Base-by-base conservation (phyloP, 1,284 basidiomycete species). In the Takashimella tepidaria region DNA sequence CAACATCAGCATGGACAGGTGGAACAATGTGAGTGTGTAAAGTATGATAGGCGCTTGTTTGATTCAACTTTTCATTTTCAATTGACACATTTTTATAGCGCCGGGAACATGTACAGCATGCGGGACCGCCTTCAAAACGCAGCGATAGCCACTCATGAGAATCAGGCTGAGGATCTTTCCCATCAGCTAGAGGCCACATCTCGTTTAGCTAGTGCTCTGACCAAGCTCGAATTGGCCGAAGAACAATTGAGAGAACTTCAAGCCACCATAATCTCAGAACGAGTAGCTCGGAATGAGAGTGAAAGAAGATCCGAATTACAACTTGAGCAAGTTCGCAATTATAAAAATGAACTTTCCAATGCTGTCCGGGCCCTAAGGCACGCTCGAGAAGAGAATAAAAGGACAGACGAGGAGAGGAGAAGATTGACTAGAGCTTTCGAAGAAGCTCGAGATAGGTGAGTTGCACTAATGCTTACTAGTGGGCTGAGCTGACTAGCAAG, bases 191-290 rank as follows among this genome's bases (percentile, higher is more conserved):
- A 37, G 31, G 8, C 31, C 31, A 37, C 31, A 16, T 37, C 31
- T 16, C 31, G 31, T 16, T 37, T 71, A 12, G 59, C 64, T 4
- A 53, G 58, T 4, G 56, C 71, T 1, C 51, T 64, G 8, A 55
- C 66, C 19, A 63, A 61, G 47, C 66, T 73, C 37, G 63, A 67
- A 42, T 23, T 23, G 2, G 64, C 67, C 0, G 62, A 72, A 47
- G 57, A 62, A 23, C 64, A 72, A 47, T 53, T 75, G 5, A 63
- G 73, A 3, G 56, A 57, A 16, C 59, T 75, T 0, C 73, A 75
- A 58, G 72, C 71, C 5, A 64, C 58, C 26, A 55, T 75, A 23
- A 72, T 75, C 20, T 67, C 72, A 8, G 72, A 73, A 52, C 60
- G 64, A 26, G 66, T 74, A 5, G 67, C 61, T 8, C 54, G 69